A percentile compares a stretch with the other conserved stretches of the same genome.
Evolutionary conservation across 495 filamentous ascomycete genomes (phyloP).

Genomic region (Pseudevernia furfuracea): DNA sequence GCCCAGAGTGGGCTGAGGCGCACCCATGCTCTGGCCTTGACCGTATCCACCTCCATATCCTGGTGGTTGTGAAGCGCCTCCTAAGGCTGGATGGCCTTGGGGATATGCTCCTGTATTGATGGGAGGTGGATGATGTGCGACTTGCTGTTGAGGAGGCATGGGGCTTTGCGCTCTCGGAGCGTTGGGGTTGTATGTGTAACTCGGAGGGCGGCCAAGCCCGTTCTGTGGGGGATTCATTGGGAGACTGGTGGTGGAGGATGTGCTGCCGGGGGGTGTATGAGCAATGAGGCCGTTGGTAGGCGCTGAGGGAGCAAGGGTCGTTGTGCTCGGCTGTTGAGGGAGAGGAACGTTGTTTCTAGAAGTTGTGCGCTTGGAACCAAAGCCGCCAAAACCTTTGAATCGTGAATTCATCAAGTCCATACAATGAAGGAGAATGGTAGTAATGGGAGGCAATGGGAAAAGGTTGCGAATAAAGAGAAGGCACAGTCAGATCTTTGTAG

Average conservation of each 20-base stretch:
- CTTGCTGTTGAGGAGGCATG: constrained; percentile 50
- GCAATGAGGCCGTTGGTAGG: constrained; percentile 29
- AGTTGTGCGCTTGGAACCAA: constrained; percentile 42
- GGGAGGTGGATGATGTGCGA: constrained; percentile 58
- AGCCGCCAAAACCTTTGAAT: constrained; percentile 40
- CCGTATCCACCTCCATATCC: constrained; percentile 41
- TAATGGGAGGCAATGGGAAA: neutral
- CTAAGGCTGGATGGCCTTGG: constrained; percentile 44
- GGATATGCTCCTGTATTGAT: constrained; percentile 58
- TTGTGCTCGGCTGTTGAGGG: constrained; percentile 32
- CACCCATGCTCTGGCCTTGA: constrained; percentile 28
- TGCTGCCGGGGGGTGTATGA: constrained; percentile 30
- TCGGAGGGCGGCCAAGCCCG: constrained; percentile 55
- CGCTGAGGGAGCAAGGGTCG: constrained; percentile 33
- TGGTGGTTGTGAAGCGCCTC: constrained; percentile 38
- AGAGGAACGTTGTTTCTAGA: constrained; percentile 26
- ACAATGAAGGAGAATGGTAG: neutral
- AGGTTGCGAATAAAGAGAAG: neutral
- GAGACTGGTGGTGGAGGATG: constrained; percentile 46
- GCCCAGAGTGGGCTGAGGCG: constrained; percentile 31
- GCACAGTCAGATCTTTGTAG: constrained; percentile 8
- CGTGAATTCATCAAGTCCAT: constrained; percentile 45
- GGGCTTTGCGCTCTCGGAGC: constrained; percentile 52
- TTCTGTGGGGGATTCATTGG: constrained; percentile 42
- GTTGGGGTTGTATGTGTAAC: constrained; percentile 60